Percentiles rank a stretch among this genome's conserved stretches.
phyloP scores from a whole-genome alignment of 768 basidiomycete genomes.

The Thelephora aurantiotincta region DNA sequence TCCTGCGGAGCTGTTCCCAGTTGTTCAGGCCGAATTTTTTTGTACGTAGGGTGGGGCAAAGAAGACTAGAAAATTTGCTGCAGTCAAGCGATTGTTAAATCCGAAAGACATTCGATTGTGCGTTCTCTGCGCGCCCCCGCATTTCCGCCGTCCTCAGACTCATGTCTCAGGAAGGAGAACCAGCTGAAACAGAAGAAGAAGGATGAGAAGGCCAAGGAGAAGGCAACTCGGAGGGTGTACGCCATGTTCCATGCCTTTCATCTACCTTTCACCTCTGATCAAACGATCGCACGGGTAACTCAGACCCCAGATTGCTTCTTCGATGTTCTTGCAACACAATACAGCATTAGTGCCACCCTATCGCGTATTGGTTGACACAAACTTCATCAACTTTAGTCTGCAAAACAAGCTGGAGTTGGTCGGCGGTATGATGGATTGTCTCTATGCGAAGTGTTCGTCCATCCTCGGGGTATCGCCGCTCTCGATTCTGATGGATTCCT shows the following conservation, averaged over 20 bases:
- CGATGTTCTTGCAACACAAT: constrained; percentile 91
- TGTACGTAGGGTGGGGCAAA: constrained; percentile 65
- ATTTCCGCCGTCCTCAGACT: not conserved
- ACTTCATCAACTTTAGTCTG: constrained; percentile 97
- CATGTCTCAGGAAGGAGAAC: constrained; percentile 68
- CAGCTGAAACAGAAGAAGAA: constrained; percentile 82
- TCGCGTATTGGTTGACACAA: constrained; percentile 94
- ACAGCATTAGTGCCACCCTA: constrained; percentile 93
- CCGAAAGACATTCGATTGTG: constrained; percentile 89
- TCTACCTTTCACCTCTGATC: too few relatives aligned
- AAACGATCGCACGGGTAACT: not conserved
- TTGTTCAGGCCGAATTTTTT: not conserved
- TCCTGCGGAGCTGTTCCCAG: not conserved
- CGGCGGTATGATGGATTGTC: constrained; percentile 98
- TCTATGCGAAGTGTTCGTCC: constrained; percentile 87
- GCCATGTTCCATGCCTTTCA: constrained; percentile 15
- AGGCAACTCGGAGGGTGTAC: constrained; percentile 67
- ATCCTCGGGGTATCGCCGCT: constrained; percentile 1
- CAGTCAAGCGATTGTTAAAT: constrained; percentile 86
- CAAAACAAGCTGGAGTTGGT: constrained; percentile 96
- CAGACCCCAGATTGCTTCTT: constrained; percentile 80
- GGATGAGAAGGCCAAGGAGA: constrained; percentile 66
- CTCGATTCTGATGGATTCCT: not conserved
- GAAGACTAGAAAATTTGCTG: constrained; percentile 90
- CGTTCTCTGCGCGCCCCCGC: constrained; percentile 14